Conservation (phyloP, 78 protist genomes). For the Pelomyxa schiedti region DNA sequence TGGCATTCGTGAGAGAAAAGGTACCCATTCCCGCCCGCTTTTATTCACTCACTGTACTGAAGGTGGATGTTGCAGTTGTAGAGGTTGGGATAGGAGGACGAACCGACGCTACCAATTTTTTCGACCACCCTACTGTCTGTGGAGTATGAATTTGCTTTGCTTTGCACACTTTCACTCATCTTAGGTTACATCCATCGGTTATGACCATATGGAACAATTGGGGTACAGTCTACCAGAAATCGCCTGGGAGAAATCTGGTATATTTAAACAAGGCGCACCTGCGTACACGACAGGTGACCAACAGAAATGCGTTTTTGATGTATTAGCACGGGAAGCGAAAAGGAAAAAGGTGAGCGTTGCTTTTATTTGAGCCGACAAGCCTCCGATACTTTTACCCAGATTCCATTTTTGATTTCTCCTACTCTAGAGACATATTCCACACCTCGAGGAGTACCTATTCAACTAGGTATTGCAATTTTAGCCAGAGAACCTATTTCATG, state of each 20-base stretch:
- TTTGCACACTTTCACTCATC: too few relatives aligned
- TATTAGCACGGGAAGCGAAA: constrained; percentile 5
- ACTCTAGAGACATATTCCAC: neutral
- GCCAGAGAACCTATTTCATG: too few relatives aligned
- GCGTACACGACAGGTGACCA: constrained; percentile 31
- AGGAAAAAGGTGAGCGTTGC: neutral
- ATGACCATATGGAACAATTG: constrained; percentile 58
- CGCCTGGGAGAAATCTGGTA: constrained; percentile 75
- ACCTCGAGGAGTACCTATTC: too few relatives aligned
- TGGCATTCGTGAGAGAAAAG: too few relatives aligned
- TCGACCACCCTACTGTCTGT: constrained; percentile 46
- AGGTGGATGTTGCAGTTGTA: constrained; percentile 55
- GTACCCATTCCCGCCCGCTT: too few relatives aligned
- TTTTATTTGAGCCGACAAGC: constrained; percentile 1
- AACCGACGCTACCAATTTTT: constrained; percentile 59
- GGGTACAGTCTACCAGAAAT: constrained; percentile 61
- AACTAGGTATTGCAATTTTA: too few relatives aligned
- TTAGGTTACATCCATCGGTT: constrained; percentile 50
- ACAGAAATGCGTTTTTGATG: constrained; percentile 29
- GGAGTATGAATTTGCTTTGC: too few relatives aligned
- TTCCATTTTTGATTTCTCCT: neutral
- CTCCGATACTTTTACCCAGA: neutral
- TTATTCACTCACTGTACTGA: too few relatives aligned
- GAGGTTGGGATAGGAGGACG: constrained; percentile 82
- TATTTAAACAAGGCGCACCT: constrained; percentile 44